These are phyloP conservation scores for Raffaelea ambrosiae DNA, from an alignment of 2,329 filamentous ascomycete genomes.

Conservation along the genomic window DNA sequence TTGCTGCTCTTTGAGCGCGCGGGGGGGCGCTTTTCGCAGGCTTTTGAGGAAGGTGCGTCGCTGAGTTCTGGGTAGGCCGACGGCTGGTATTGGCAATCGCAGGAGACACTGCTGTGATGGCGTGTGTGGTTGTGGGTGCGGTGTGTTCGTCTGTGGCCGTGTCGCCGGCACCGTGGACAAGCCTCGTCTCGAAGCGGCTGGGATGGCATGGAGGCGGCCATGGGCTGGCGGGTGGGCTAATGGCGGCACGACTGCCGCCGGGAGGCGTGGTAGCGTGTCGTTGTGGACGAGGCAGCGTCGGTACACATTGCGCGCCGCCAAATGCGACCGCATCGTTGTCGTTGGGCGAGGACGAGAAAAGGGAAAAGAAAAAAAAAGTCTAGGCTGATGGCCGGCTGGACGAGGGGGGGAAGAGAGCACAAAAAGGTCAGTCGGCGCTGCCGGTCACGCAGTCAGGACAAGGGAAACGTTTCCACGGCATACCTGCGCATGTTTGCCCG, in stretches of 20 bases:
- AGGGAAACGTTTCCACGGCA: not conserved
- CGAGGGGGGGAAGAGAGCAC: no score
- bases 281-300: conserved; percentile 39
- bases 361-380: not conserved
- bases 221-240: no score
- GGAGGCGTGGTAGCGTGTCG: conserved; percentile 10
- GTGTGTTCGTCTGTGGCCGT: not conserved
- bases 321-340: conserved; percentile 46
- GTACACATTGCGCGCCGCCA: conserved; percentile 49
- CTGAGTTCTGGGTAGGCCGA: not conserved
- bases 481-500: conserved; percentile 6
- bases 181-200: not conserved
- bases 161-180: not conserved
- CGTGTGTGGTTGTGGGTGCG: not conserved
- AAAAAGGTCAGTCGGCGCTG: no score
- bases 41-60: conserved; percentile 51
- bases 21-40: conserved; percentile 51
- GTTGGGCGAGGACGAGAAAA: not conserved
- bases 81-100: no score
- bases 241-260: no score
- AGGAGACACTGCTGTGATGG: no score
- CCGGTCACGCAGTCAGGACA: no score
- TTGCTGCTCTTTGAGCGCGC: conserved; percentile 51
- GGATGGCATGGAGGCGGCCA: no score
- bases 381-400: not conserved